Conservation (phyloP, 2,329 filamentous ascomycete species). For the Botryotinia convoluta region DNA sequence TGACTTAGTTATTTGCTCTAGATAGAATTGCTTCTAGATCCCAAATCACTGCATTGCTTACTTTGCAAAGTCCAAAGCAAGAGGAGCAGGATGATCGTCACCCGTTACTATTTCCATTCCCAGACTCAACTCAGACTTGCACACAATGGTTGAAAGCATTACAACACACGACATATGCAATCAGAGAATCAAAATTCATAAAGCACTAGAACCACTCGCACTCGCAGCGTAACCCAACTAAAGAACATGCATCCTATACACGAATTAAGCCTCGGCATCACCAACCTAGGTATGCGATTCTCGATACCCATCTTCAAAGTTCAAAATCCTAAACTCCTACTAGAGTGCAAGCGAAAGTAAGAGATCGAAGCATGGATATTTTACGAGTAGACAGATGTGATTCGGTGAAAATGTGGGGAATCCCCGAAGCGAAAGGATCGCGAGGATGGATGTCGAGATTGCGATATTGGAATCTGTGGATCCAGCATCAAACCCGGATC, state of each 20-base stretch:
- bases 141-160: fast-evolving
- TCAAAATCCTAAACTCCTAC: neutral
- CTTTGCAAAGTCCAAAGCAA: neutral
- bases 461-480: neutral
- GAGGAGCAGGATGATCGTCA: neutral
- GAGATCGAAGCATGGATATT: neutral
- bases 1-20: neutral
- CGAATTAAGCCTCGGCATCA: neutral
- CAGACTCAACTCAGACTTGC: neutral
- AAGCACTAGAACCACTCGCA: neutral
- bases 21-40: neutral
- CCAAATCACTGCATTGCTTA: neutral
- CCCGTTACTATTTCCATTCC: neutral
- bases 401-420: neutral
- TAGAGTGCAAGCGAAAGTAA: neutral
- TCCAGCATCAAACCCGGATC: neutral
- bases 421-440: neutral
- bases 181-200: neutral
- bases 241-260: neutral
- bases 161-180: neutral
- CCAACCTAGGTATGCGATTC: neutral
- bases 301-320: neutral
- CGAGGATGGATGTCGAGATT: neutral
- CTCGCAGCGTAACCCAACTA: neutral
- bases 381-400: neutral